These are phyloP conservation scores for Adansonia grandidieri DNA, from an alignment of 441 rosid genomes.

Conservation along the genomic window DNA sequence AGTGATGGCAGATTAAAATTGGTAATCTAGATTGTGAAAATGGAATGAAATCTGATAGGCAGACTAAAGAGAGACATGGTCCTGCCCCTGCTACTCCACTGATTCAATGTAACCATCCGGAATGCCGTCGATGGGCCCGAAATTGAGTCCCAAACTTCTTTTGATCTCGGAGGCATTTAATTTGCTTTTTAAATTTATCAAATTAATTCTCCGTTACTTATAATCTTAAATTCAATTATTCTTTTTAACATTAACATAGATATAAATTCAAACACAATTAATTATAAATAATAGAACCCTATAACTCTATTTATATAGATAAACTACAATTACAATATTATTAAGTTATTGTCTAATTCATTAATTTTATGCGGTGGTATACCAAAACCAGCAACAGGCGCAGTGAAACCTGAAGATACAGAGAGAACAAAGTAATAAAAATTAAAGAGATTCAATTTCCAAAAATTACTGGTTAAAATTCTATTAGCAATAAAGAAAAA, in stretches of 20 bases:
- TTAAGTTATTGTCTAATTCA: too few relatives aligned
- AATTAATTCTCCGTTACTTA: too few relatives aligned
- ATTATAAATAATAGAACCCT: too few relatives aligned
- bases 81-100: constrained; percentile 45
- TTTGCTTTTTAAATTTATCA: too few relatives aligned
- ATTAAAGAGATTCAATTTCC: background rate
- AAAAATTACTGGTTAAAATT: background rate
- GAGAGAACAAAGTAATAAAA: background rate
- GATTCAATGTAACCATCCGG: constrained; percentile 75
- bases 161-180: constrained; percentile 49
- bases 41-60: background rate
- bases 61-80: constrained; percentile 41
- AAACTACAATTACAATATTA: too few relatives aligned
- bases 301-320: too few relatives aligned
- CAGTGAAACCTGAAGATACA: constrained; percentile 69
- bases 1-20: background rate
- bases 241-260: too few relatives aligned
- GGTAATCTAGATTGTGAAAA: background rate
- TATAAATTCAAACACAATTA: too few relatives aligned
- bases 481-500: background rate
- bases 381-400: constrained; percentile 77
- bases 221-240: too few relatives aligned
- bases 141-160: constrained; percentile 57
- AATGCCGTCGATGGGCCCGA: constrained; percentile 66
- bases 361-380: too few relatives aligned